These are phyloP conservation scores for Trichoderma breve DNA, from an alignment of 2,329 filamentous ascomycete species.

Conservation along the genomic window DNA sequence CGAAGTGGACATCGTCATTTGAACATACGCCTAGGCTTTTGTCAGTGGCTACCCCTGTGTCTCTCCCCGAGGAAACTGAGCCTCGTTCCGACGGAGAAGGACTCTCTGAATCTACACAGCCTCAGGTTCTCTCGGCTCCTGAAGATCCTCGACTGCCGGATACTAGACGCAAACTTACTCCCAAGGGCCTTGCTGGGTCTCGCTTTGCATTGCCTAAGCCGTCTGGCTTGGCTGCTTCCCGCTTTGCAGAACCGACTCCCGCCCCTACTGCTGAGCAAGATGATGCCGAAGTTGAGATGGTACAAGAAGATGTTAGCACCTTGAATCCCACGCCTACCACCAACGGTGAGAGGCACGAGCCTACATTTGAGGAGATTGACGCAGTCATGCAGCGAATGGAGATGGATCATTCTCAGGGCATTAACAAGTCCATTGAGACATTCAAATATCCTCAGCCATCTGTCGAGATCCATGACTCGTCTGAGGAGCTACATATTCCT, in stretches of 20 bases:
- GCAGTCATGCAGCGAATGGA: slow-evolving; percentile 85
- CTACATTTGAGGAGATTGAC: slow-evolving; percentile 80
- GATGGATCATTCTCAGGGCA: slow-evolving; percentile 68
- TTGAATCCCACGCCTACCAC: slow-evolving; percentile 21
- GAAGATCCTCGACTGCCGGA: slow-evolving; percentile 27
- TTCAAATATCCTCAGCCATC: slow-evolving; percentile 41
- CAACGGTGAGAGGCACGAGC: slow-evolving; percentile 24
- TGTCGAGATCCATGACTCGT: slow-evolving; percentile 43
- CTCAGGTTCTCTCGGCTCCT: slow-evolving; percentile 1
- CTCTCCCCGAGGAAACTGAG: slow-evolving; percentile 48
- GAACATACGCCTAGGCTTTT: slow-evolving; percentile 49
- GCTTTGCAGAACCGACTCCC: slow-evolving; percentile 43
- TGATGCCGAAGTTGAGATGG: slow-evolving; percentile 28
- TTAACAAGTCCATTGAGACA: slow-evolving; percentile 59
- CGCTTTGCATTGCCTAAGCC: slow-evolving; percentile 48
- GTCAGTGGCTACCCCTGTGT: slow-evolving; percentile 57
- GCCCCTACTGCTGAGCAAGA: slow-evolving; percentile 22
- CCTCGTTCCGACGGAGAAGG: slow-evolving; percentile 28
- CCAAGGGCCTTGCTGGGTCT: slow-evolving; percentile 43
- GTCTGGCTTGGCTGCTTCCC: slow-evolving; percentile 44
- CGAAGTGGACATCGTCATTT: slow-evolving; percentile 52
- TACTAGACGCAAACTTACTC: slow-evolving; percentile 33
- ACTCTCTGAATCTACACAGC: slow-evolving; percentile 20
- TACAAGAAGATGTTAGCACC: slow-evolving; percentile 28
- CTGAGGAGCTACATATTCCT: slow-evolving; percentile 50